Percentiles rank a stretch among this genome's conserved stretches.
phyloP scores from a whole-genome alignment of 208 protist species.

The Acanthamoeba rhysodes region DNA sequence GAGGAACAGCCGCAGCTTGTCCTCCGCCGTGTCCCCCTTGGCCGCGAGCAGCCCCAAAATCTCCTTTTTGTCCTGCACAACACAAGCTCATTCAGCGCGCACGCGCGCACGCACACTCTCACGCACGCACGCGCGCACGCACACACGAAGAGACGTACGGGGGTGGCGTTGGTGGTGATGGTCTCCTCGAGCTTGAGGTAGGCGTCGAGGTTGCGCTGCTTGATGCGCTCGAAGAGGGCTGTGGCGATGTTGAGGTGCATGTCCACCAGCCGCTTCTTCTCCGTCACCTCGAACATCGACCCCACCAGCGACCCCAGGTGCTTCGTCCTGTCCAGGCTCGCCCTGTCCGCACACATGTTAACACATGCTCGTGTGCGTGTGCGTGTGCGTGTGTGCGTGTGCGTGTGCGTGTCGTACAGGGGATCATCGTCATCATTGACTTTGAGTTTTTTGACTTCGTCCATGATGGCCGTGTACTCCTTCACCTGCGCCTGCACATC shows the following conservation, averaged over 20 bases:
- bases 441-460: slow-evolving; percentile 77
- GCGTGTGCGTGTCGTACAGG: background rate
- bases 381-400: background rate
- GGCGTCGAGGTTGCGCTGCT: slow-evolving; percentile 87
- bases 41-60: slow-evolving; percentile 76
- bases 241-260: slow-evolving; percentile 91
- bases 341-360: background rate
- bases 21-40: slow-evolving; percentile 82
- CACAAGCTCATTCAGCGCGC: background rate
- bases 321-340: slow-evolving; percentile 53
- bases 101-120: too few species aligned
- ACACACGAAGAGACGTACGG: background rate
- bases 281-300: slow-evolving; percentile 82
- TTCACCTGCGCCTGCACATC: slow-evolving; percentile 68
- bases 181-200: slow-evolving; percentile 89
- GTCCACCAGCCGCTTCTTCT: slow-evolving; percentile 89
- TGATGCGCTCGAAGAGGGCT: slow-evolving; percentile 86
- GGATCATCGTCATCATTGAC: slow-evolving; percentile 63
- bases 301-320: slow-evolving; percentile 49
- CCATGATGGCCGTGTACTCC: slow-evolving; percentile 76
- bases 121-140: too few species aligned
- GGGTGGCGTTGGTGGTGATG: slow-evolving; percentile 83
- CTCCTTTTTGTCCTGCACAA: slow-evolving; percentile 84
- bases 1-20: slow-evolving; percentile 89
- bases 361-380: background rate